Percentiles rank a stretch among this genome's conserved stretches.
phyloP scores from a whole-genome alignment of 2,329 filamentous ascomycete species.

The Lomentospora prolificans region DNA sequence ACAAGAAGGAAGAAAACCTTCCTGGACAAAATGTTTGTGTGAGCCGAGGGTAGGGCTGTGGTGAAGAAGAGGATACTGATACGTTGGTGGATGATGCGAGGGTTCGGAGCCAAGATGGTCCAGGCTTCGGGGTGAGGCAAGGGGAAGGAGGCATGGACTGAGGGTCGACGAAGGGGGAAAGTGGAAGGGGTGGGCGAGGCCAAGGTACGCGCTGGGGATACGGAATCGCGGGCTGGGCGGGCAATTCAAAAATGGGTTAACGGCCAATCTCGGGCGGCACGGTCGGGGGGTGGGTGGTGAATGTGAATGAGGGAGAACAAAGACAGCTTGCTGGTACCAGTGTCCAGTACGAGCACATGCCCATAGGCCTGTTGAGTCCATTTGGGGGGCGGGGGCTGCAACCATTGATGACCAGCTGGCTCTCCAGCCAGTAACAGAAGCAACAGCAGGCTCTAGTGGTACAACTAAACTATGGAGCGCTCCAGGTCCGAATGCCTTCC shows the following conservation, averaged over 20 bases:
- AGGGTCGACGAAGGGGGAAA: neutral
- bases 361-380: no score
- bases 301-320: neutral
- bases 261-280: conserved; percentile 1
- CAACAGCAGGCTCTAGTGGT: no score
- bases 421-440: no score
- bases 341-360: neutral
- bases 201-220: neutral
- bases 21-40: neutral
- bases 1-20: neutral
- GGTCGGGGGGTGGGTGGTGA: neutral
- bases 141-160: neutral
- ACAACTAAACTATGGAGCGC: no score
- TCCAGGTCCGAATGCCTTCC: neutral
- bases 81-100: neutral
- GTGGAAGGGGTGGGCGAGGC: neutral
- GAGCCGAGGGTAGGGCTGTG: neutral
- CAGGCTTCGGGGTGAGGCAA: neutral
- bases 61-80: neutral
- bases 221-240: neutral
- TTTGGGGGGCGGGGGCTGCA: no score
- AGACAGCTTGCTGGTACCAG: neutral
- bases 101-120: neutral
- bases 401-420: no score
- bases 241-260: neutral